Evolutionary conservation across 73 alveolate genomes (phyloP).

Genomic region (Effrenium voratum): DNA sequence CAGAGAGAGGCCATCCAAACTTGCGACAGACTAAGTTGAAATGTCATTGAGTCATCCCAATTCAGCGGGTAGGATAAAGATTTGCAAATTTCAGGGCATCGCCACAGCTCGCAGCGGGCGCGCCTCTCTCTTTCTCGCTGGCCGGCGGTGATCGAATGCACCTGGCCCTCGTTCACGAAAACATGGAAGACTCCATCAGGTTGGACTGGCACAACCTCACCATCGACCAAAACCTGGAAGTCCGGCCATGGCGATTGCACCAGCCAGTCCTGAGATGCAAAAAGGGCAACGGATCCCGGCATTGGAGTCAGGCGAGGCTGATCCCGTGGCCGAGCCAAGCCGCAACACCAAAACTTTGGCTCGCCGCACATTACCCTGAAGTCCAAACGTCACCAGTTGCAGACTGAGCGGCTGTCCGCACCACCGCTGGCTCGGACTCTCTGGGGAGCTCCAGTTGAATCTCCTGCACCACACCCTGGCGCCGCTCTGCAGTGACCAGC

Average conservation of each 20-base stretch:
- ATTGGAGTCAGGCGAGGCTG: neutral
- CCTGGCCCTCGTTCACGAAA: constrained; percentile 27
- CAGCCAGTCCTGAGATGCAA: constrained; percentile 25
- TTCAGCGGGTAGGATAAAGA: too few species aligned
- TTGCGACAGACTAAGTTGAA: too few species aligned
- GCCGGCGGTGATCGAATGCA: constrained; percentile 13
- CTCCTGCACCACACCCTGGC: constrained; percentile 42
- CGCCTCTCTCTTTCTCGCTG: too few species aligned
- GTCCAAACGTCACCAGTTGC: neutral
- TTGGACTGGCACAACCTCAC: neutral
- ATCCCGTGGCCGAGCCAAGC: neutral
- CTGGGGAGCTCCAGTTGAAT: constrained; percentile 24
- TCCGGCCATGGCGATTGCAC: constrained; percentile 86
- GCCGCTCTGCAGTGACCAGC: constrained; percentile 48
- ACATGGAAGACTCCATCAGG: constrained; percentile 16
- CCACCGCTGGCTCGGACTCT: constrained; percentile 40
- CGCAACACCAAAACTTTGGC: neutral
- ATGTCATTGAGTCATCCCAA: too few species aligned
- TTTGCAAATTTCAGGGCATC: too few species aligned
- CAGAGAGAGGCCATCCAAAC: too few species aligned
- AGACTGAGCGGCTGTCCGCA: constrained; percentile 44
- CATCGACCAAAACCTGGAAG: constrained; percentile 33
- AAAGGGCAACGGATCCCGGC: neutral
- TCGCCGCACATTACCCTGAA: neutral
- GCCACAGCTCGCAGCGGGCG: too few species aligned